Evolutionary conservation across 148 eudicot species (phyloP).

Genomic region (Persicaria maculosa): DNA sequence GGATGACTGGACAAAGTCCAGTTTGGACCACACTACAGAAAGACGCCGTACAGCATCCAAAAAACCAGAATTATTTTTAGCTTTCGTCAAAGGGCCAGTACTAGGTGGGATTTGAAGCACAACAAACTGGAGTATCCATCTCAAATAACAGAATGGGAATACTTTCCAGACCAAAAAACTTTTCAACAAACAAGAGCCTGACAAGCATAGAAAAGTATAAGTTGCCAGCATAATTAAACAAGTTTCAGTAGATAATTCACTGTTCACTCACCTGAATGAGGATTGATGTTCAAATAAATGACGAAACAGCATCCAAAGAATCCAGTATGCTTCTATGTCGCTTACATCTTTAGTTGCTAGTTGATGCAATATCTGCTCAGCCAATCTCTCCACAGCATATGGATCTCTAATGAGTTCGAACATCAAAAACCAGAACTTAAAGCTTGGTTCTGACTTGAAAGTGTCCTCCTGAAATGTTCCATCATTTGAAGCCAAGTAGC

Average conservation of each 20-base stretch:
- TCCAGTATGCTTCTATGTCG: constrained; percentile 82
- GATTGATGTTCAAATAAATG: constrained; percentile 33
- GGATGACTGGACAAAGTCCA: constrained; percentile 80
- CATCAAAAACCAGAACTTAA: constrained; percentile 55
- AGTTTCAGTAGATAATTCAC: not conserved
- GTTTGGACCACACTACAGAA: constrained; percentile 63
- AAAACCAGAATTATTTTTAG: constrained; percentile 30
- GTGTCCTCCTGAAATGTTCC: constrained; percentile 25
- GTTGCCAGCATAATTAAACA: not conserved
- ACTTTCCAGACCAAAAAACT: constrained; percentile 76
- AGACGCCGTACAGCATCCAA: constrained; percentile 52
- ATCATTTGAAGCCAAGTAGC: constrained; percentile 24
- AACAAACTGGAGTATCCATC: constrained; percentile 93
- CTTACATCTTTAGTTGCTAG: constrained; percentile 44
- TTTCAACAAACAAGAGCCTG: constrained; percentile 75
- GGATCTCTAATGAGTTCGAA: constrained; percentile 69
- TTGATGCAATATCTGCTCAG: constrained; percentile 66
- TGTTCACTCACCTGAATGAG: constrained; percentile 31
- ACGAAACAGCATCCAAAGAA: constrained; percentile 65
- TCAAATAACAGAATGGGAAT: constrained; percentile 76
- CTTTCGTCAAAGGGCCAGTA: constrained; percentile 28
- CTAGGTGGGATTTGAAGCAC: constrained; percentile 54
- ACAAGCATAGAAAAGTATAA: constrained; percentile 16
- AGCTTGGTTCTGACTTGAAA: constrained; percentile 38
- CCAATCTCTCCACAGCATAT: constrained; percentile 67